Percentiles rank a stretch among this genome's conserved stretches.
These are phyloP conservation scores for Pseudoturritis turrita DNA, from an alignment of 345 rosid genomes.

Conservation along the genomic window DNA sequence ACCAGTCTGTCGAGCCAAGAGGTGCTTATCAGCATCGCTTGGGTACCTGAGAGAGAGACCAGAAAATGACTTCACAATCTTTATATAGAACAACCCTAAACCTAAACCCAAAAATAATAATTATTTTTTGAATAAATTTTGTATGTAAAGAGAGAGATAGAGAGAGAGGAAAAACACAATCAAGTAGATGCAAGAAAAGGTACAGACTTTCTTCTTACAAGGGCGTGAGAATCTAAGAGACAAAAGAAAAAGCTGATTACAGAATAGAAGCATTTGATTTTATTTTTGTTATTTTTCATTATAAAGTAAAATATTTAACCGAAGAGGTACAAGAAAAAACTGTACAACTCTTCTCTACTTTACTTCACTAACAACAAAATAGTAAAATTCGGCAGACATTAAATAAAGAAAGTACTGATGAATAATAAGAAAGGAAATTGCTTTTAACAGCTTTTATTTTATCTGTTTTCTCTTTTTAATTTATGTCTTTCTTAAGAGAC, in stretches of 20 bases:
- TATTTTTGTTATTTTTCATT: slow-evolving; percentile 5
- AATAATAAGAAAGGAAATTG: slow-evolving; percentile 36
- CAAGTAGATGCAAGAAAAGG: slow-evolving; percentile 35
- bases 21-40: slow-evolving; percentile 99
- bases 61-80: slow-evolving; percentile 69
- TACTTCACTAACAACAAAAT: slow-evolving; percentile 34
- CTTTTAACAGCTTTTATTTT: slow-evolving; percentile 60
- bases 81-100: too few relatives aligned
- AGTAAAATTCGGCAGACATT: slow-evolving; percentile 31
- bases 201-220: slow-evolving; percentile 40
- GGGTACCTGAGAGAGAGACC: slow-evolving; percentile 97
- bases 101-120: slow-evolving; percentile 21
- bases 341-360: slow-evolving; percentile 23
- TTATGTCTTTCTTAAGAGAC: slow-evolving; percentile 32
- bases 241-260: slow-evolving; percentile 32
- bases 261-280: slow-evolving; percentile 22
- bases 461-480: not conserved
- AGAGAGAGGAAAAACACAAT: slow-evolving; percentile 24
- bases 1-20: slow-evolving; percentile 98
- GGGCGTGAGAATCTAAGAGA: slow-evolving; percentile 78
- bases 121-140: not conserved
- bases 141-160: not conserved
- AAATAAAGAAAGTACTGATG: slow-evolving; percentile 29
- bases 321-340: not conserved
- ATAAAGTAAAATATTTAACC: slow-evolving; percentile 14